Conservation (phyloP, 306 rosid species). For the Dalbergia oliveri region DNA sequence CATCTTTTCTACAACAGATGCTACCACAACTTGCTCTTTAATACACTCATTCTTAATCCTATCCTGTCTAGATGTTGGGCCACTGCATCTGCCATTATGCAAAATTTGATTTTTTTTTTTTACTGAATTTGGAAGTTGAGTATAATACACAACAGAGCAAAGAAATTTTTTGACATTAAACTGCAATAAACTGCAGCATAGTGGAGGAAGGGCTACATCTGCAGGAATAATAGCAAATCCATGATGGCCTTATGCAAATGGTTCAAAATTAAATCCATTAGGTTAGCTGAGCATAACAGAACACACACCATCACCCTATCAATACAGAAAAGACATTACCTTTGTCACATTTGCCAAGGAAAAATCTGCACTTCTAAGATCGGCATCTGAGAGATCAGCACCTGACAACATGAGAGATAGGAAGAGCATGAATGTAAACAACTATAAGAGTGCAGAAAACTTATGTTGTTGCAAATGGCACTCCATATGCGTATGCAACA, state of each 20-base stretch:
- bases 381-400: constrained; percentile 95
- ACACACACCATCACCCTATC: constrained; percentile 2
- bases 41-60: neutral
- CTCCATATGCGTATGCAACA: neutral
- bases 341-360: constrained; percentile 94
- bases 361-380: constrained; percentile 88
- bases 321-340: constrained; percentile 52
- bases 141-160: constrained; percentile 10
- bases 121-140: neutral
- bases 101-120: neutral
- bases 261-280: constrained; percentile 13
- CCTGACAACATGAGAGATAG: constrained; percentile 53
- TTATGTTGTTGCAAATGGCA: neutral
- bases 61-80: neutral
- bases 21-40: neutral
- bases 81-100: neutral
- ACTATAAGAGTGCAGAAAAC: neutral
- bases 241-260: neutral
- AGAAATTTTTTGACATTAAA: neutral
- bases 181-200: neutral
- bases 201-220: constrained; percentile 4
- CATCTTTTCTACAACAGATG: neutral
- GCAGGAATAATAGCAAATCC: neutral
- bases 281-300: constrained; percentile 15
- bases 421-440: constrained; percentile 19